A percentile compares a stretch with the other conserved stretches of the same genome.
Conservation (phyloP, 768 basidiomycete genomes). For the Atractiella rhizophila region DNA sequence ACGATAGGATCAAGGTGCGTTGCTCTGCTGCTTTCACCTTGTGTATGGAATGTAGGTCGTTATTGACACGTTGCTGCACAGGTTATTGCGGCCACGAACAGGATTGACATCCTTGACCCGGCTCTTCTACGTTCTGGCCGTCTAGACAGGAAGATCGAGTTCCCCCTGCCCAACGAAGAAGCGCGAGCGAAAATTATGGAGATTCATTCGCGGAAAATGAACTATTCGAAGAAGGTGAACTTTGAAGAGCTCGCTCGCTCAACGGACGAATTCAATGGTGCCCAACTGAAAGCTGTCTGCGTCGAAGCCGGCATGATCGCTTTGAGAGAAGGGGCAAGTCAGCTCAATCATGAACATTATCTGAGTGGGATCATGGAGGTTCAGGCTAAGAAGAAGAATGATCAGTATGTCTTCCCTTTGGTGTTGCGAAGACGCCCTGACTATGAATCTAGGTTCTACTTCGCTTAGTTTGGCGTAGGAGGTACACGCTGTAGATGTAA, state of each 20-base stretch:
- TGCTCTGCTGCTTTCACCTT: background rate
- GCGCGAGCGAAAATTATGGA: constrained; percentile 89
- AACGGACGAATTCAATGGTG: constrained; percentile 86
- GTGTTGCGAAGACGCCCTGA: background rate
- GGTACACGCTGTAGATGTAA: no score
- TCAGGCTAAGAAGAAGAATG: constrained; percentile 99
- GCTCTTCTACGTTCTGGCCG: constrained; percentile 94
- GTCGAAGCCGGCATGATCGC: constrained; percentile 99
- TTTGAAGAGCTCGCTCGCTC: constrained; percentile 88
- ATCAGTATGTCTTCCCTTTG: constrained; percentile 26
- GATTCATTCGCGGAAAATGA: constrained; percentile 94
- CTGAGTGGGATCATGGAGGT: constrained; percentile 55
- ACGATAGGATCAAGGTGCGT: constrained; percentile 80
- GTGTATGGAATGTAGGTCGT: background rate
- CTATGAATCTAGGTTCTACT: background rate
- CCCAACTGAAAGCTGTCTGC: constrained; percentile 68
- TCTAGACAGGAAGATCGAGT: constrained; percentile 94
- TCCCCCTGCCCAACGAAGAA: constrained; percentile 82
- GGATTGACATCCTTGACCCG: constrained; percentile 94
- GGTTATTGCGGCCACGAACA: constrained; percentile 97
- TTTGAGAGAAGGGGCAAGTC: constrained; percentile 66
- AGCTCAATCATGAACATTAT: constrained; percentile 74
- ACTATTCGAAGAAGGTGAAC: constrained; percentile 63
- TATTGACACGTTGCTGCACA: constrained; percentile 23
- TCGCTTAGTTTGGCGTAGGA: no score